These are phyloP conservation scores for Mrakia hoshinonis DNA, from an alignment of 768 basidiomycete genomes.

Conservation along the genomic window DNA sequence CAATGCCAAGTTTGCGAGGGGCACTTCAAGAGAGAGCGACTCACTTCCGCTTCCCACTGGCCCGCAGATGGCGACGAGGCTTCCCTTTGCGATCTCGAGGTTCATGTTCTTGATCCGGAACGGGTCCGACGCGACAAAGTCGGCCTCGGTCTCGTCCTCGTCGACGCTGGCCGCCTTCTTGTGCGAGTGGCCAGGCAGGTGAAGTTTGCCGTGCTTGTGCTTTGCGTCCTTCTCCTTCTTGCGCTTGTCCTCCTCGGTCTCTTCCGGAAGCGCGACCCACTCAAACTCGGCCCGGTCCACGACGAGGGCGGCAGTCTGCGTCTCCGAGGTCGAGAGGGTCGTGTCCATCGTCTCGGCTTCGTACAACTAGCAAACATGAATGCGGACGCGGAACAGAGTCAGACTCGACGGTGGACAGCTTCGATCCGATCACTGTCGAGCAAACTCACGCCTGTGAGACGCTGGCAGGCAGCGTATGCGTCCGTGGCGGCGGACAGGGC, in stretches of 20 bases:
- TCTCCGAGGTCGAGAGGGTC: constrained; percentile 45
- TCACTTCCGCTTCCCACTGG: constrained; percentile 52
- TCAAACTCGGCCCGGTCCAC: constrained; percentile 53
- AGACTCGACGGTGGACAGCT: not conserved
- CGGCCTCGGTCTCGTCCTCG: not conserved
- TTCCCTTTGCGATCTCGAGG: constrained; percentile 62
- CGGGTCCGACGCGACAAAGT: constrained; percentile 36
- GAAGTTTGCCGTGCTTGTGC: not conserved
- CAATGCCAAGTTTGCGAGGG: not conserved
- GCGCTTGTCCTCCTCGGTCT: constrained; percentile 1
- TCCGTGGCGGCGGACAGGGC: constrained; percentile 55
- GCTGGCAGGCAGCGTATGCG: constrained; percentile 55
- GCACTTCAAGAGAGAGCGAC: not conserved
- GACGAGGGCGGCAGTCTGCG: constrained; percentile 48
- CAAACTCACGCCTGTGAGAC: constrained; percentile 45
- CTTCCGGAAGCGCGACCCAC: constrained; percentile 48
- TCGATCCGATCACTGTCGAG: not conserved
- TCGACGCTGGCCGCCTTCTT: constrained; percentile 18
- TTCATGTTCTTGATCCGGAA: constrained; percentile 62
- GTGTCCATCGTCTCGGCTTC: constrained; percentile 50
- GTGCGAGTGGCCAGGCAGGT: constrained; percentile 5
- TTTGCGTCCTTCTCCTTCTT: not conserved
- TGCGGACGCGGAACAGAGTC: too few species aligned
- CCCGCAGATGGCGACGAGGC: constrained; percentile 76
- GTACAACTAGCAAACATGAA: constrained; percentile 45